Conservation (phyloP, 208 protist genomes). For the Dictyostelium gargantuum region DNA sequence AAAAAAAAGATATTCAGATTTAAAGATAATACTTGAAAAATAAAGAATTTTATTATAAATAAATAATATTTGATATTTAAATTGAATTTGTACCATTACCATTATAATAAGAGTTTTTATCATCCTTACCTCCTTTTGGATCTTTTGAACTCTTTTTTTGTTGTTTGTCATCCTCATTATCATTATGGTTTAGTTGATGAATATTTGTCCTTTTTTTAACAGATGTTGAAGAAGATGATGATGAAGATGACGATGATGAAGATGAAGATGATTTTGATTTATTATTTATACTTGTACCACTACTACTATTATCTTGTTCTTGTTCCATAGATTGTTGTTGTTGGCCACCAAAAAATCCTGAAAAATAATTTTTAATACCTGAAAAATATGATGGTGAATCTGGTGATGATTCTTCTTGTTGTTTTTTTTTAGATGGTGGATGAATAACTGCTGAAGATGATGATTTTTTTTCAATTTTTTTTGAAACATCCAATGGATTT, state of each 20-base stretch:
- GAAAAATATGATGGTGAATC: not conserved
- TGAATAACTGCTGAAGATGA: not conserved
- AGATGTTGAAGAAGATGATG: not conserved
- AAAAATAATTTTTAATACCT: conserved; percentile 2
- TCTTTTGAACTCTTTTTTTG: not conserved
- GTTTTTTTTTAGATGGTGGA: not conserved
- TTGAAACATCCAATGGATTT: not conserved
- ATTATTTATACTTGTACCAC: not conserved
- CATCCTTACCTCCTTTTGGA: not conserved
- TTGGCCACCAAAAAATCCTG: not conserved
- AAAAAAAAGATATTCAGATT: too few relatives aligned
- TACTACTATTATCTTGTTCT: not conserved
- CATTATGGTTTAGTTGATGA: not conserved
- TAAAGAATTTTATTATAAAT: too few relatives aligned
- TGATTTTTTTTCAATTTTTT: not conserved
- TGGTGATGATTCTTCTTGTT: not conserved
- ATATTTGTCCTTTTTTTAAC: conserved; percentile 11
- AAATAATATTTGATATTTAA: too few relatives aligned
- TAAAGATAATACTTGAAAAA: too few relatives aligned
- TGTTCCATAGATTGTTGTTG: too few relatives aligned
- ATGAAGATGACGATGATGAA: not conserved
- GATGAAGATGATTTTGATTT: not conserved
- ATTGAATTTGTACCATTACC: conserved; percentile 50
- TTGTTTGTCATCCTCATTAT: not conserved
- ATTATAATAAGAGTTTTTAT: conserved; percentile 38